These are phyloP conservation scores for Graphium sp. DNA, from an alignment of 2,329 filamentous ascomycete genomes.

Conservation along the genomic window DNA sequence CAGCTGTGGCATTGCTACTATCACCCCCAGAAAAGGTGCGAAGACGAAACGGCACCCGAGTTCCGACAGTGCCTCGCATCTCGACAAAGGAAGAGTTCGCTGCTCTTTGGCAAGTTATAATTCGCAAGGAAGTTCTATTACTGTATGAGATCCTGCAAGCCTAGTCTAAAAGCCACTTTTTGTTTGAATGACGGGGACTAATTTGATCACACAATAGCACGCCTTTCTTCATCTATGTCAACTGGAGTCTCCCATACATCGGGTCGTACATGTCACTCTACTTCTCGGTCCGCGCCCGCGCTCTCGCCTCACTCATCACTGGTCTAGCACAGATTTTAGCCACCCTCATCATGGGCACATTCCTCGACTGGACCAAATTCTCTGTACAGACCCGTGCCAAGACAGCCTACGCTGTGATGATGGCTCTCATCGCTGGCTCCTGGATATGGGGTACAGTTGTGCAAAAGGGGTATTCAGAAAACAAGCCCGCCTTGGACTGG, in stretches of 20 bases:
- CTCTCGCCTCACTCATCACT: slow-evolving; percentile 9
- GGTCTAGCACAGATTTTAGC: slow-evolving; percentile 11
- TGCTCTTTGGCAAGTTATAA: slow-evolving; percentile 8
- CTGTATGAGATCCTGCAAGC: slow-evolving; percentile 2
- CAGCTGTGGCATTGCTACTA: slow-evolving; percentile 11
- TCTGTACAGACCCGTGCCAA: slow-evolving; percentile 24
- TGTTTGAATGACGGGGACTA: too few species aligned
- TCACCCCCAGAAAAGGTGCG: slow-evolving; percentile 12
- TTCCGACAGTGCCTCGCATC: slow-evolving; percentile 8
- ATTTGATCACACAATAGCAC: slow-evolving; percentile 6
- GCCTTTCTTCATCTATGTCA: slow-evolving; percentile 10
- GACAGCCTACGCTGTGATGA: slow-evolving; percentile 33
- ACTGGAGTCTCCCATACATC: slow-evolving; percentile 7
- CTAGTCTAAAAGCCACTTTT: too few species aligned
- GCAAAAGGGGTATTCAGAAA: slow-evolving; percentile 11
- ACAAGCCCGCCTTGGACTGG: slow-evolving; percentile 12
- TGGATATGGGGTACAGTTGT: slow-evolving; percentile 54
- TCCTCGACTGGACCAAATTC: slow-evolving; percentile 11
- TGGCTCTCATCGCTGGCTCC: slow-evolving; percentile 46
- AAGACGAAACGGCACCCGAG: slow-evolving; percentile 10
- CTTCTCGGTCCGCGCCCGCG: slow-evolving; percentile 8
- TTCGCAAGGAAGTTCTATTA: slow-evolving; percentile 6
- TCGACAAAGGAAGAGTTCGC: slow-evolving; percentile 10
- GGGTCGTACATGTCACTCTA: slow-evolving; percentile 9
- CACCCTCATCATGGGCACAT: slow-evolving; percentile 10